Evolutionary conservation across 2,329 filamentous ascomycete genomes (phyloP).

Genomic region (Talaromyces sp.): DNA sequence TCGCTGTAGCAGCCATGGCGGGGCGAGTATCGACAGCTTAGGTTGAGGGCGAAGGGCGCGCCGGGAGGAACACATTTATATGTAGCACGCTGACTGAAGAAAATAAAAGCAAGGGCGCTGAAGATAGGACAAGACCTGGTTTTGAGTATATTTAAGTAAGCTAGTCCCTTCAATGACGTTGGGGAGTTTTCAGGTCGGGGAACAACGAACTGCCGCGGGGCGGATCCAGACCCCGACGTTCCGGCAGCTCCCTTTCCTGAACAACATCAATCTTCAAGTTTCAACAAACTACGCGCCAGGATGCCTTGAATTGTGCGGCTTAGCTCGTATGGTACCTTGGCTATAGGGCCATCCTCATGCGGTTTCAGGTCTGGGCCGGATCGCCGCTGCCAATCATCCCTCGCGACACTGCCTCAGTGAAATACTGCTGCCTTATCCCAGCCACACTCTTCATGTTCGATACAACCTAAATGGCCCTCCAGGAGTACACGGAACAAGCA

Average conservation of each 20-base stretch:
- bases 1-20: constrained; percentile 40
- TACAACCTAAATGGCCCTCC: not conserved
- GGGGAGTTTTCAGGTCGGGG: constrained; percentile 4
- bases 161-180: constrained; percentile 18
- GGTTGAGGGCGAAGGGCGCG: constrained; percentile 12
- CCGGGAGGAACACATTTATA: constrained; percentile 11
- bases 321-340: not conserved
- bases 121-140: not conserved
- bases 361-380: not conserved
- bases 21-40: constrained; percentile 7
- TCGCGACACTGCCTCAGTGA: not conserved
- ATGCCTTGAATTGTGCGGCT: not conserved
- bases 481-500: not conserved
- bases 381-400: not conserved
- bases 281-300: not conserved
- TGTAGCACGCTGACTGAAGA: not conserved
- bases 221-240: not conserved
- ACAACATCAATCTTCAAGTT: not conserved
- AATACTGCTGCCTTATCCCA: not conserved
- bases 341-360: not conserved
- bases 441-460: not conserved
- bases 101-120: not conserved
- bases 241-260: not conserved
- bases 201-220: not conserved
- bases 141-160: not conserved